Evolutionary conservation across 2,329 filamentous ascomycete species (phyloP).

Genomic region (Chaetomiaceae sp.): DNA sequence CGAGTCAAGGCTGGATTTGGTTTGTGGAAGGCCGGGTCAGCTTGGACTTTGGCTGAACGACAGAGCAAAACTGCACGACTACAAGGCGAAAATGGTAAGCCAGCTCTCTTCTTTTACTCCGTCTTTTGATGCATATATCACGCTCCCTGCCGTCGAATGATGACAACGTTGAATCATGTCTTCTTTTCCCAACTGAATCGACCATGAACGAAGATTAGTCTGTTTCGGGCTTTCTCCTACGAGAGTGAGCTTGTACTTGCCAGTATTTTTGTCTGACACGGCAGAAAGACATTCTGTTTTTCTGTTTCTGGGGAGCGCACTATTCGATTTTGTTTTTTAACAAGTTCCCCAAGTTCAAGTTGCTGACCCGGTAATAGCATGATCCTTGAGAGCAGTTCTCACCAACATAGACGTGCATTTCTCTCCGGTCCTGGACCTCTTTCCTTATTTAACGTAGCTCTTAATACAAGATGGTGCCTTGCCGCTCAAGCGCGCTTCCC

Average conservation of each 20-base stretch:
- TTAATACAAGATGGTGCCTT: no score
- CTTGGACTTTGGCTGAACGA: background rate
- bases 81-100: conserved; percentile 22
- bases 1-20: conserved; percentile 6
- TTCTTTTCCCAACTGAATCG: conserved; percentile 89
- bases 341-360: conserved; percentile 6
- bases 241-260: conserved; percentile 75
- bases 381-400: conserved; percentile 10
- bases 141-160: conserved; percentile 48
- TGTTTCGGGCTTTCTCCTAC: conserved; percentile 58
- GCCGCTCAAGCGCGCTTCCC: no score
- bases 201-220: conserved; percentile 74
- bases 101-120: conserved; percentile 1
- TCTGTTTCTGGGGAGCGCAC: conserved; percentile 9
- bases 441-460: no score
- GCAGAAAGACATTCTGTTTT: conserved; percentile 8
- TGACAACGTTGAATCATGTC: conserved; percentile 66
- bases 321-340: background rate
- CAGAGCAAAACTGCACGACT: conserved; percentile 1
- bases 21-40: background rate
- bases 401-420: no score
- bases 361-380: conserved; percentile 20
- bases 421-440: background rate
- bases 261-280: conserved; percentile 74
- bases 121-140: background rate